Conservation (phyloP, 2,329 filamentous ascomycete genomes). For the Fusarium pininemorale region DNA sequence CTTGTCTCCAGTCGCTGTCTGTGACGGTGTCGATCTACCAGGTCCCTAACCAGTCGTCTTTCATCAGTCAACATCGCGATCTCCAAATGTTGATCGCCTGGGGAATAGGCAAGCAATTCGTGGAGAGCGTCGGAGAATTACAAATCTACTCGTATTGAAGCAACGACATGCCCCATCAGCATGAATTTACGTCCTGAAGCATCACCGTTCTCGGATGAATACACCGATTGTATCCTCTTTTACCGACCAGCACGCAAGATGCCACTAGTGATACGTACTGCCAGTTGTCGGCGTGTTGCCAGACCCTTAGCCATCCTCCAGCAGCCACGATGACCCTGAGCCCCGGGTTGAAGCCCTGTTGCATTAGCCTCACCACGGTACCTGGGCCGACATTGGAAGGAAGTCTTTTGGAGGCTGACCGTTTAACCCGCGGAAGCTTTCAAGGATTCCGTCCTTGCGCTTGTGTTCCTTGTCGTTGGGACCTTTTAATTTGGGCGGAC, state of each 20-base stretch:
- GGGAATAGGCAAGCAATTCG: conserved; percentile 8
- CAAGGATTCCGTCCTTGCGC: conserved; percentile 31
- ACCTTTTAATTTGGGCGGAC: conserved; percentile 8
- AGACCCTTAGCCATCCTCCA: conserved; percentile 25
- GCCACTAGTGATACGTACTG: conserved; percentile 13
- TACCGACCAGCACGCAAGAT: conserved; percentile 8
- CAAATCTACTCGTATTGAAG: neutral
- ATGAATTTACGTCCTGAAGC: neutral
- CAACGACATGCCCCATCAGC: neutral
- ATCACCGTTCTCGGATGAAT: conserved; percentile 1
- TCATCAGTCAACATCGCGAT: conserved; percentile 31
- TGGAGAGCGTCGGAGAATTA: conserved; percentile 15
- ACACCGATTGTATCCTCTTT: neutral
- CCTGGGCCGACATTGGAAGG: conserved; percentile 31
- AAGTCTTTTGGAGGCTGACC: conserved; percentile 18
- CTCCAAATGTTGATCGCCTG: conserved; percentile 6
- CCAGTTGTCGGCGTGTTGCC: conserved; percentile 12
- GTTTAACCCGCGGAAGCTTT: conserved; percentile 35
- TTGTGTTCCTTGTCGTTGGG: conserved; percentile 28
- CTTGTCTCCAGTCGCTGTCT: conserved; percentile 20
- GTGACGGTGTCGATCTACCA: conserved; percentile 26
- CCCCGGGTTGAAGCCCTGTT: conserved; percentile 34
- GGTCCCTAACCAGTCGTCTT: conserved; percentile 6
- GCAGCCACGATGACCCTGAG: conserved; percentile 32
- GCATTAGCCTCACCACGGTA: conserved; percentile 38